Percentiles rank a stretch among this genome's conserved stretches.
Evolutionary conservation across 768 basidiomycete genomes (phyloP).

Genomic region (Chlorophyllum brunneum): DNA sequence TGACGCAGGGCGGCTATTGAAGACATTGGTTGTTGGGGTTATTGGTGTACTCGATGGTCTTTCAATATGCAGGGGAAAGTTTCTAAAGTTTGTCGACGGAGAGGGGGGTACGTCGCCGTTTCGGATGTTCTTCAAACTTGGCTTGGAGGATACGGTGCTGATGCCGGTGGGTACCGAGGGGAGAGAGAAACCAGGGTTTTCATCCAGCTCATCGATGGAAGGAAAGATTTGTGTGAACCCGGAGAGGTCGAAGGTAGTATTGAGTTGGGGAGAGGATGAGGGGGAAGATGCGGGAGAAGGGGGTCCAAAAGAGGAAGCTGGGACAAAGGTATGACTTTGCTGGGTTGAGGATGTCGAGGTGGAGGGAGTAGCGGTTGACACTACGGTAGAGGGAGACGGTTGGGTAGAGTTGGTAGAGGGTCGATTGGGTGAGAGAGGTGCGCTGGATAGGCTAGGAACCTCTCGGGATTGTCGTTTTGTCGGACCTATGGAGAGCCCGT

Average conservation of each 20-base stretch:
- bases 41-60: constrained; percentile 72
- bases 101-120: constrained; percentile 26
- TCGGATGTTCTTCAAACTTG: constrained; percentile 18
- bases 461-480: constrained; percentile 60
- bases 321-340: constrained; percentile 64
- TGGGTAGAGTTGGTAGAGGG: constrained; percentile 21
- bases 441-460: constrained; percentile 34
- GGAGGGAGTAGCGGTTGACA: constrained; percentile 25
- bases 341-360: constrained; percentile 32
- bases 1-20: constrained; percentile 62
- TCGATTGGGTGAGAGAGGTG: constrained; percentile 39
- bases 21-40: constrained; percentile 50
- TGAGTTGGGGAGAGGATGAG: constrained; percentile 58
- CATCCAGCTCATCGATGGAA: constrained; percentile 72
- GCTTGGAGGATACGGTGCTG: constrained; percentile 24
- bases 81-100: constrained; percentile 28
- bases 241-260: constrained; percentile 34
- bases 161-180: constrained; percentile 46
- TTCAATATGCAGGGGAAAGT: constrained; percentile 40
- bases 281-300: constrained; percentile 68
- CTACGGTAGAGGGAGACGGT: constrained; percentile 23
- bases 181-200: constrained; percentile 42
- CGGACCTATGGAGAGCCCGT: constrained; percentile 59
- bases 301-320: constrained; percentile 68
- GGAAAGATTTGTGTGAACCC: constrained; percentile 71